Percentiles rank a stretch among this genome's conserved stretches.
Conservation (phyloP, 164 flowering plant species). For the Paratinospora sagittata region DNA sequence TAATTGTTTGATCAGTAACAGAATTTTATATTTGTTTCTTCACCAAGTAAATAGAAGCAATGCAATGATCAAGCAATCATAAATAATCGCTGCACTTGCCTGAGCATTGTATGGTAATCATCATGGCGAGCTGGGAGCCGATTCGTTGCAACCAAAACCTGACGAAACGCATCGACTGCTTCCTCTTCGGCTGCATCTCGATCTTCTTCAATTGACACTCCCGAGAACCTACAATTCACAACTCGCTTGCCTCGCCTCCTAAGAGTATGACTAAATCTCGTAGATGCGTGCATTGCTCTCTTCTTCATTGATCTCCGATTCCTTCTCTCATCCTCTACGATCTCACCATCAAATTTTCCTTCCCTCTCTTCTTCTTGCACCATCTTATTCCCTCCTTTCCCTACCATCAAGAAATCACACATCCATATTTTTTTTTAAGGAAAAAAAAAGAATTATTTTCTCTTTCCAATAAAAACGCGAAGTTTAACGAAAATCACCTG, state of each 20-base stretch:
- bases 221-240: constrained; percentile 34
- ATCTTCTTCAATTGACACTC: constrained; percentile 55
- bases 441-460: not conserved
- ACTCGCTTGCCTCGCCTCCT: constrained; percentile 51
- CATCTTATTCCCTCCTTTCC: constrained; percentile 4
- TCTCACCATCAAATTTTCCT: constrained; percentile 35
- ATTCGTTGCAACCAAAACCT: constrained; percentile 43
- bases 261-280: constrained; percentile 39
- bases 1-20: too few relatives aligned
- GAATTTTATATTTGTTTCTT: not conserved
- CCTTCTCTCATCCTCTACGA: constrained; percentile 56
- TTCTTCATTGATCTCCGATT: constrained; percentile 54
- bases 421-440: not conserved
- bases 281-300: constrained; percentile 62
- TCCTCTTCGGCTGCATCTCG: constrained; percentile 68
- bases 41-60: not conserved
- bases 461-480: not conserved
- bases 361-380: constrained; percentile 38
- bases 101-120: constrained; percentile 74
- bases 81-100: constrained; percentile 29
- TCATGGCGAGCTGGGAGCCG: constrained; percentile 61
- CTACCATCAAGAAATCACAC: not conserved
- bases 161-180: constrained; percentile 54
- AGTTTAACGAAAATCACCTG: constrained; percentile 13
- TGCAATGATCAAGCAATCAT: not conserved